These are phyloP conservation scores for Rhizopogon vulgaris DNA, from an alignment of 768 basidiomycete genomes.

Conservation along the genomic window DNA sequence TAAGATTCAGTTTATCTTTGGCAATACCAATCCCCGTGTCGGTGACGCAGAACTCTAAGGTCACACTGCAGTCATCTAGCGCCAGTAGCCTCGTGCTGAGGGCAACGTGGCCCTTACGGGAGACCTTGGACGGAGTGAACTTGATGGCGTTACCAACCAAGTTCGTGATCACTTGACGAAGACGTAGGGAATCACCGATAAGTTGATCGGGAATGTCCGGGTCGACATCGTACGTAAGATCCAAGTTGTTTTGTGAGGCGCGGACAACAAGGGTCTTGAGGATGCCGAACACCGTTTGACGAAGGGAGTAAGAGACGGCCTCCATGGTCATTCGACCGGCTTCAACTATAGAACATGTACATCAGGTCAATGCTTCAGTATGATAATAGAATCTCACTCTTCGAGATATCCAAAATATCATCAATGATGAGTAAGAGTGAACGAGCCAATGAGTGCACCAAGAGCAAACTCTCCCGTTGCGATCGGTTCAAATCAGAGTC, in stretches of 20 bases:
- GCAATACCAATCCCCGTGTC: constrained; percentile 99
- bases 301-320: constrained; percentile 93
- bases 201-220: constrained; percentile 94
- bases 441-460: constrained; percentile 92
- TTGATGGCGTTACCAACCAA: constrained; percentile 95
- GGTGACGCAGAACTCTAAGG: constrained; percentile 93
- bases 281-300: constrained; percentile 96
- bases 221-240: constrained; percentile 94
- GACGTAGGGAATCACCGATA: constrained; percentile 90
- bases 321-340: constrained; percentile 99
- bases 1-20: constrained; percentile 94
- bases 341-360: constrained; percentile 57
- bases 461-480: constrained; percentile 90
- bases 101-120: constrained; percentile 82
- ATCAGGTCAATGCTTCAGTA: constrained; percentile 1
- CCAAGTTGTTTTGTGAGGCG: constrained; percentile 93
- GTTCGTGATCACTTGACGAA: constrained; percentile 94
- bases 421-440: constrained; percentile 95
- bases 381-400: constrained; percentile 59
- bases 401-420: constrained; percentile 98
- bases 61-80: constrained; percentile 76
- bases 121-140: constrained; percentile 82
- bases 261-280: constrained; percentile 97
- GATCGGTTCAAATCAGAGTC: constrained; percentile 93
- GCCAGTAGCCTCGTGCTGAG: constrained; percentile 78